Percentiles rank a stretch among this genome's conserved stretches.
These are phyloP conservation scores for Calocybe indica DNA, from an alignment of 768 basidiomycete genomes.

Conservation along the genomic window DNA sequence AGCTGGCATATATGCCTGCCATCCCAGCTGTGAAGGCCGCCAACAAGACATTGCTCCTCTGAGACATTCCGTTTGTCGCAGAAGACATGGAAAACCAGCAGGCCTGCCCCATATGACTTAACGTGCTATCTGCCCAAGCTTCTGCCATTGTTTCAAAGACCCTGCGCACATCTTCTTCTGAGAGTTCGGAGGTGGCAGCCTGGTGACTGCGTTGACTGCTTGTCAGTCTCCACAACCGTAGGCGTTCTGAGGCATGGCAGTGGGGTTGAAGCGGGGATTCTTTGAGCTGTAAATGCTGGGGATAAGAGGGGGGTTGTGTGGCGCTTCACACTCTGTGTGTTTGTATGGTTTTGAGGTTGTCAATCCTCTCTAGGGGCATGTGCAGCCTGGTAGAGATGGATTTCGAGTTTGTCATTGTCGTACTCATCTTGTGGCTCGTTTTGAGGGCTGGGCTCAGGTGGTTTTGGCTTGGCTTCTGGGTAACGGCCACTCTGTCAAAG, in stretches of 20 bases:
- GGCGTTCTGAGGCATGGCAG: constrained; percentile 17
- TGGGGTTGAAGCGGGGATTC: constrained; percentile 17
- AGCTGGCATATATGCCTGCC: constrained; percentile 24
- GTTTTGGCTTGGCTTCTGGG: no score
- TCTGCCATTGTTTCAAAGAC: constrained; percentile 17
- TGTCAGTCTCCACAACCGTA: constrained; percentile 19
- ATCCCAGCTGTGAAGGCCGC: constrained; percentile 21
- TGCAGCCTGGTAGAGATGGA: no score
- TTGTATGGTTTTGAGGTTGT: no score
- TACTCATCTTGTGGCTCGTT: no score
- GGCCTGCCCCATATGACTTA: constrained; percentile 28
- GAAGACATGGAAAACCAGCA: constrained; percentile 32
- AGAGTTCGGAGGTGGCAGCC: constrained; percentile 3
- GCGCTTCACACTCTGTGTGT: no score
- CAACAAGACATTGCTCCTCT: constrained; percentile 22
- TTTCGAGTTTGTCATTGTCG: no score
- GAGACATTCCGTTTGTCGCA: constrained; percentile 25
- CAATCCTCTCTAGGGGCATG: no score
- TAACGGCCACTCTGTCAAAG: no score
- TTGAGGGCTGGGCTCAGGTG: no score
- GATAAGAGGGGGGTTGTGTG: no score
- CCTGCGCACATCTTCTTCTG: constrained; percentile 13
- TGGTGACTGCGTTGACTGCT: neutral
- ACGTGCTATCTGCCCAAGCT: constrained; percentile 24
- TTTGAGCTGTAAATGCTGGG: no score